Base-by-base conservation (phyloP, 2,329 filamentous ascomycete species). In the Cladosporium halotolerans region DNA sequence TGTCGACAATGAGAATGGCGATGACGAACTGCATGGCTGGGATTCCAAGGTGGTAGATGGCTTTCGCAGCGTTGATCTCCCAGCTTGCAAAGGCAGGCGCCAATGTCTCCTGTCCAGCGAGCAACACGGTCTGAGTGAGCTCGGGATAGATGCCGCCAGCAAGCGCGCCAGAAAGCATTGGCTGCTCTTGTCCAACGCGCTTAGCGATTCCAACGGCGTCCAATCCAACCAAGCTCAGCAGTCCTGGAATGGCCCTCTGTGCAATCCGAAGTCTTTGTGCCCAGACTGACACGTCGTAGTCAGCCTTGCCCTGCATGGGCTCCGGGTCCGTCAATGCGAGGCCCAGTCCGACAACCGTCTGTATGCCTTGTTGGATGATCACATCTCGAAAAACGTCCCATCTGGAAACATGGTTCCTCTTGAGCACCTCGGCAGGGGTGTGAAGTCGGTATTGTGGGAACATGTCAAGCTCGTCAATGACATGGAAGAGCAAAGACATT, bases 391-490 rank as follows among this genome's bases (percentile, higher is more conserved):
- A 82, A 3, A 96, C 90, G 65, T 96, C 86, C 73, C 81, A 88
- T 58, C 89, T 83, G 44, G 87, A 82, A 50, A 89, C 92, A 66
- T 89, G 89, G 72, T 96, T 96, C 63, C 91, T 83, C 70, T 89
- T 88, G 34, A 84, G 69, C 58, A 97, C 86, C 72, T 97, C 92
- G 49, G 89, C 90, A 11, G 93, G 93, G 0, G 93, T 97, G 73
- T 99, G 93, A 40, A 99, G 79, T 58, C 93, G 86, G 73, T 97
- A 96, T 64, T 95, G 83, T 14, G 91, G 85, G 69, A 92, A 95
- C 36, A 92, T 75, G 70, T 96, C 89, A 72, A 85, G 84, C 55
- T 84, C 76, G 72, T 99, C 93, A 65, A 97, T 84, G 62, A 84
- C 67, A 76, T 97, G 92, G 75, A 95, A 99, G 68, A 92, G 73